Evolutionary conservation across 2,329 filamentous ascomycete species (phyloP), one percentile per base, ranked within the genome.

Genomic region (Aspergillus costaricaensis): DNA sequence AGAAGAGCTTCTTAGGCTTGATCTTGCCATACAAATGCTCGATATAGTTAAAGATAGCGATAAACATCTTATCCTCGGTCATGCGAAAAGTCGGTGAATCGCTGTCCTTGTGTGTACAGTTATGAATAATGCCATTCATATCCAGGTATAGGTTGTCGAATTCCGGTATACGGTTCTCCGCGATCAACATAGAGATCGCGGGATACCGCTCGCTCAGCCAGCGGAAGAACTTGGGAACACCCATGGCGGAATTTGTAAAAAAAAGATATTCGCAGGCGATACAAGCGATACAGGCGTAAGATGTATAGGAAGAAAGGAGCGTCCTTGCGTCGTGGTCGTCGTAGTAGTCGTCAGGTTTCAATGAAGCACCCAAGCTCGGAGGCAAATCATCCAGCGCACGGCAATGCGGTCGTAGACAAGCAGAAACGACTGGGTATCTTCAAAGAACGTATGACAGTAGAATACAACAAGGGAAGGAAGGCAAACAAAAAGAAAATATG

Each of bases 61-160:
- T 97, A 75, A 99, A 99, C 95, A 99, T 99, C 78, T 97, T 91
- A 76, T 99, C 94, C 77, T 99, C 96, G 59, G 90, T 94, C 79
- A 98, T 88, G 58, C 95, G 92, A 72, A 96, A 96, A 1, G 91
- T 92, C 4, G 92, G 88, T 74, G 94, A 93, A 73, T 96, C 93
- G 23, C 91, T 89, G 79, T 99, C 94, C 73, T 95, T 96, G 80
- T 99, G 95, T 59, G 95, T 99, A 78, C 95, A 99, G 78, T 99
- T 99, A 79, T 99, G 94, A 72, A 99, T 99, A 76, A 99, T 99
- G 68, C 95, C 95, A 79, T 99, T 99, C 95, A 99, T 99, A 73
- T 81, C 80, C 47, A 80, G 72, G 68, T 99, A 99, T 63, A 99
- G 87, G 79, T 91, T 95, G 79, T 99, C 95, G 80, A 99, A 99